phyloP scores from a whole-genome alignment of 1,284 basidiomycete species.

The Earliella scabrosa region DNA sequence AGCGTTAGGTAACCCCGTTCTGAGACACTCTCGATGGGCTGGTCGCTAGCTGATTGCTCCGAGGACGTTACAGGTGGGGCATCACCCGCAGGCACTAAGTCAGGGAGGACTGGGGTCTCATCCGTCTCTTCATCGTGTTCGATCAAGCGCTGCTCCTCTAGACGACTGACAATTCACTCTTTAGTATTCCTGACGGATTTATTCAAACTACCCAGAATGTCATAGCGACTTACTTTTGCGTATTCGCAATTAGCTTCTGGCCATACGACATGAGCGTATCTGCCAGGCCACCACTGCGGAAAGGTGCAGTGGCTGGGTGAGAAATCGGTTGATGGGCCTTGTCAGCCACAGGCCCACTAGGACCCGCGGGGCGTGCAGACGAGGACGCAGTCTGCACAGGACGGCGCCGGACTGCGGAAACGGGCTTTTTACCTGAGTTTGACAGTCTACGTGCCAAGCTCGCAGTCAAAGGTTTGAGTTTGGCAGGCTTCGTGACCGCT shows the following conservation, averaged over 20 bases:
- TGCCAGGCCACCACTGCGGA: constrained; percentile 25
- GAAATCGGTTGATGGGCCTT: constrained; percentile 3
- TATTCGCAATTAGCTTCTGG: constrained; percentile 17
- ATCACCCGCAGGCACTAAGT: neutral
- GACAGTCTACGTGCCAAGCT: constrained; percentile 20
- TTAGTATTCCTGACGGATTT: neutral
- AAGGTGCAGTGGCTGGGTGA: constrained; percentile 10
- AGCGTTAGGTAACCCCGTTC: constrained; percentile 18
- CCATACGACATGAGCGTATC: constrained; percentile 30
- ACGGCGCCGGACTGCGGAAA: constrained; percentile 13
- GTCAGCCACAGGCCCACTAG: constrained; percentile 1
- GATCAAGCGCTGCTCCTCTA: neutral
- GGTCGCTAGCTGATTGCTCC: neutral
- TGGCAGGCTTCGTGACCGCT: constrained; percentile 23
- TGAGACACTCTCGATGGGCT: neutral
- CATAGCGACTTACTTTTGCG: constrained; percentile 18
- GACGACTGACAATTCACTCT: neutral
- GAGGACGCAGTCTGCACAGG: constrained; percentile 5
- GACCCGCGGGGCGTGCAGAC: neutral
- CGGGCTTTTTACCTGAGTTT: constrained; percentile 12
- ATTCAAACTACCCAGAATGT: neutral
- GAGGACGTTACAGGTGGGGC: neutral
- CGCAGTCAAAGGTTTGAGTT: constrained; percentile 22
- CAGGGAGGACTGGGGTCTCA: neutral
- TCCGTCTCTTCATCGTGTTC: neutral